phyloP scores from a whole-genome alignment of 495 filamentous ascomycete genomes.

The Penicillium bialowiezense region DNA sequence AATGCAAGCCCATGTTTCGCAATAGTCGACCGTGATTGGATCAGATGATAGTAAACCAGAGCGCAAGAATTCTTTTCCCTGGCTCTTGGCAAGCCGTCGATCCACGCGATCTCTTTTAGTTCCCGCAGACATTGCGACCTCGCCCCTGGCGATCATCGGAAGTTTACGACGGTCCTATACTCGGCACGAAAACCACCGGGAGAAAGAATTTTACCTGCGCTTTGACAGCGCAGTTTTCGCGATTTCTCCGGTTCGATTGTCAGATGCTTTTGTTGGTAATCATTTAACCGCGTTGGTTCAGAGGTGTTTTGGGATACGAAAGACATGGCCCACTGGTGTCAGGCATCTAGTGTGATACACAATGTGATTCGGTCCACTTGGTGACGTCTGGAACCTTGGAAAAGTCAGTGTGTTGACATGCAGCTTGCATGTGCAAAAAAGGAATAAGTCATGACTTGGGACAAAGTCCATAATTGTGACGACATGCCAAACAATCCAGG shows the following conservation, averaged over 20 bases:
- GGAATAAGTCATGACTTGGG: too few species aligned
- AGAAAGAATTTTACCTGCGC: not conserved
- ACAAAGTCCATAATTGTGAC: not conserved
- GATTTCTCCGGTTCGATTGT: not conserved
- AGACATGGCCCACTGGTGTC: too few species aligned
- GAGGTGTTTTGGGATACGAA: too few species aligned
- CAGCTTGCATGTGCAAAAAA: too few species aligned
- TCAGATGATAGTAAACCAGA: not conserved
- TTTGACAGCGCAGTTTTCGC: not conserved
- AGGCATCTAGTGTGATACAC: too few species aligned
- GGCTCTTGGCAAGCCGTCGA: not conserved
- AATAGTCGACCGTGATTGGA: not conserved
- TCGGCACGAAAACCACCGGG: not conserved
- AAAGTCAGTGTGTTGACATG: too few species aligned
- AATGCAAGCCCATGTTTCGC: not conserved
- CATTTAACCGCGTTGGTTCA: not conserved
- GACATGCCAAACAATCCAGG: not conserved
- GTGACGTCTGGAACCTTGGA: too few species aligned
- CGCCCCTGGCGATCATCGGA: slow-evolving; percentile 11
- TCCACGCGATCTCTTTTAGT: slow-evolving; percentile 4
- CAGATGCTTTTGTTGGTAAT: not conserved
- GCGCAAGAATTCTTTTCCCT: not conserved
- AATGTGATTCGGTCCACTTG: too few species aligned
- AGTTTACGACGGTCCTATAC: not conserved
- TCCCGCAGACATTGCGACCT: slow-evolving; percentile 7